Conservation (phyloP, 108 stramenopile genomes). For the Nitzschia sp. region DNA sequence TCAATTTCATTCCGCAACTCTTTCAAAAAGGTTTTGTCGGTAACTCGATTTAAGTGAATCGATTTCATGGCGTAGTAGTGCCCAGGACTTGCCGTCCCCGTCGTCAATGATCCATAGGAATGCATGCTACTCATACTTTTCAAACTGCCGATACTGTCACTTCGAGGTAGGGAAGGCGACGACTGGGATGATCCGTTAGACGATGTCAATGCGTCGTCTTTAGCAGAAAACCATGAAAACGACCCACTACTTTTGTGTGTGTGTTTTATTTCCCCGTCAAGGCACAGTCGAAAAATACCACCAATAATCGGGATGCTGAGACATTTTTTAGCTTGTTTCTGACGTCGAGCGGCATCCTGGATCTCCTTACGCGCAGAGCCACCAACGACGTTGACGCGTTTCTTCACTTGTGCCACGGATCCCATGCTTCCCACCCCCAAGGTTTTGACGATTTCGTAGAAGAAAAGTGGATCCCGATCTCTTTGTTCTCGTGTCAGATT, state of each 20-base stretch:
- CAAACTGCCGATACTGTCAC: background rate
- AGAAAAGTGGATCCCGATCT: slow-evolving; percentile 39
- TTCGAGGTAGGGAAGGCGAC: background rate
- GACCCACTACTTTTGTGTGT: no score
- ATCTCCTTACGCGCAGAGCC: slow-evolving; percentile 45
- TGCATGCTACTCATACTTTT: background rate
- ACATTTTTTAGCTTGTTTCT: slow-evolving; percentile 27
- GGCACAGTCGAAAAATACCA: slow-evolving; percentile 25
- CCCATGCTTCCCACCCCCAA: slow-evolving; percentile 63
- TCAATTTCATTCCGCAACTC: slow-evolving; percentile 79
- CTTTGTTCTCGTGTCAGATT: slow-evolving; percentile 33
- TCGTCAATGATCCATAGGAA: background rate
- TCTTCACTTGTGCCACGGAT: slow-evolving; percentile 43
- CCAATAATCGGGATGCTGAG: slow-evolving; percentile 35
- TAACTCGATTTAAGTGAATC: slow-evolving; percentile 64
- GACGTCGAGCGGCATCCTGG: slow-evolving; percentile 27
- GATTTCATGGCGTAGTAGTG: slow-evolving; percentile 64
- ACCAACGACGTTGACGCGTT: slow-evolving; percentile 31
- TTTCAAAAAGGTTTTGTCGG: slow-evolving; percentile 35
- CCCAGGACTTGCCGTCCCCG: slow-evolving; percentile 4
- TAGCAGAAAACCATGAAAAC: background rate
- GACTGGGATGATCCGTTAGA: slow-evolving; percentile 24
- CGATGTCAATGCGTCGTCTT: background rate
- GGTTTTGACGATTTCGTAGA: slow-evolving; percentile 43
- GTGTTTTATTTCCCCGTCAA: slow-evolving; percentile 15